Base-by-base conservation (phyloP, 2,329 filamentous ascomycete genomes). In the Fusarium clavum region DNA sequence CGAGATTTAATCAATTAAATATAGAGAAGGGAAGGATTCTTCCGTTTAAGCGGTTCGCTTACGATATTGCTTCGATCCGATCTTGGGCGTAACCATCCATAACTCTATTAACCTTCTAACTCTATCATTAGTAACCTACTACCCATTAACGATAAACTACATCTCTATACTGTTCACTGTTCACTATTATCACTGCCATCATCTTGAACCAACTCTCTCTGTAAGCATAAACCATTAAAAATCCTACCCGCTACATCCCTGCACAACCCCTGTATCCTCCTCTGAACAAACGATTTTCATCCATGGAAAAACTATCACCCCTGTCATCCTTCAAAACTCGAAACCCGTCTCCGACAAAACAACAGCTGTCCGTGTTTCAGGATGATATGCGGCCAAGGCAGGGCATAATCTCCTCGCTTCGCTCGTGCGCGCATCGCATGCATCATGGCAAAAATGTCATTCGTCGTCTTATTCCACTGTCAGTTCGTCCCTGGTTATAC, bases 221-320 rank as follows among this genome's bases (percentile, higher is more conserved):
- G 9, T 22, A 54, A 62, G 60, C 60, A 62, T 46, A 41, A 57
- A 54, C 41, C 22, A 59, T 51, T 29, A 24, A 41, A 45, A 16
- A 16, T 41, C 48, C 14, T 27, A 45, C 8, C 47, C 47, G 20
- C n/a, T 12, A 16, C 7, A 18, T 25, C 64, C 64, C 38, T 53
- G 41, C n/a, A 10, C 10, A 10, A 65, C 16, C 53, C 53, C 46
- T 64, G 49, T 27, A 9, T 30, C 20, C 34, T 22, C 22, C 47
- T 41, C n/a, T 20, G 30, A 56, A 60, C 44, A 61, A 67, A 70
- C 67, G 45, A 22, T 46, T 69, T 34, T 55, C 41, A 69, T 59
- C 68, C 68, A 69, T 61, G 68, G 67, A 70, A 70, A 70, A 70
- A 70, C 67, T 70, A 56, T 55, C 38, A 18, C 51, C 32, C 51